Conservation (phyloP, 805 yeast species). For the Yarrowia sp. region DNA sequence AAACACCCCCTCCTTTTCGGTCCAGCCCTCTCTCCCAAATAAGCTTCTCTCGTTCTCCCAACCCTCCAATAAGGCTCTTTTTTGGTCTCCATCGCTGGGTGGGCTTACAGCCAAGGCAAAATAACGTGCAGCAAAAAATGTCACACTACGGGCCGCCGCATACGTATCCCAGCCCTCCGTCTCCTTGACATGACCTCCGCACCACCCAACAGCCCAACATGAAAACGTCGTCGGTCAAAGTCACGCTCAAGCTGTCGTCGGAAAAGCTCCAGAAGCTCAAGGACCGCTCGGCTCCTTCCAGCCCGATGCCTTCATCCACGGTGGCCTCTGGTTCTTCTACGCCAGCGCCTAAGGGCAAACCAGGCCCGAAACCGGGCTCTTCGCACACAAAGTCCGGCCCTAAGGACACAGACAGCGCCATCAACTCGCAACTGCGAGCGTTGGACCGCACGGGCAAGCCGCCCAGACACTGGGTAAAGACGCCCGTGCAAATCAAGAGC, state of each 20-base stretch:
- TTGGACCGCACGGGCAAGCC: slow-evolving; percentile 47
- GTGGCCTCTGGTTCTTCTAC: slow-evolving; percentile 19
- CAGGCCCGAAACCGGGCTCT: slow-evolving; percentile 24
- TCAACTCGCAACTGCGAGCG: slow-evolving; percentile 40
- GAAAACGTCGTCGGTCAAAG: slow-evolving; percentile 11
- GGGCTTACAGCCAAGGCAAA: background rate
- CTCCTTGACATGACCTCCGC: background rate
- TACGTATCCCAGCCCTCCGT: too few species aligned
- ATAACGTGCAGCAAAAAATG: slow-evolving; percentile 7
- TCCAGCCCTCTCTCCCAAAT: too few species aligned
- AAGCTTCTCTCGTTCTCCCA: background rate
- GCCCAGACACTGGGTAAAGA: slow-evolving; percentile 47
- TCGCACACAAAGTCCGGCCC: slow-evolving; percentile 30
- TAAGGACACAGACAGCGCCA: slow-evolving; percentile 36
- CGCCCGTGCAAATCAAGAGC: slow-evolving; percentile 43
- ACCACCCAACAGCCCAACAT: background rate
- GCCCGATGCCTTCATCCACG: slow-evolving; percentile 1
- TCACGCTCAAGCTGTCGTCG: slow-evolving; percentile 29
- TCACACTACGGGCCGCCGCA: background rate
- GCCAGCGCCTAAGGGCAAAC: slow-evolving; percentile 24
- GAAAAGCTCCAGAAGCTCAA: slow-evolving; percentile 29
- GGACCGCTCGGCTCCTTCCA: slow-evolving; percentile 24
- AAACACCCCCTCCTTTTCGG: too few species aligned
- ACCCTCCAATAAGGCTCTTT: too few species aligned
- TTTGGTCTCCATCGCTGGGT: too few species aligned